phyloP scores from a whole-genome alignment of 2,329 filamentous ascomycete species.

The Trichoderma sp. region DNA sequence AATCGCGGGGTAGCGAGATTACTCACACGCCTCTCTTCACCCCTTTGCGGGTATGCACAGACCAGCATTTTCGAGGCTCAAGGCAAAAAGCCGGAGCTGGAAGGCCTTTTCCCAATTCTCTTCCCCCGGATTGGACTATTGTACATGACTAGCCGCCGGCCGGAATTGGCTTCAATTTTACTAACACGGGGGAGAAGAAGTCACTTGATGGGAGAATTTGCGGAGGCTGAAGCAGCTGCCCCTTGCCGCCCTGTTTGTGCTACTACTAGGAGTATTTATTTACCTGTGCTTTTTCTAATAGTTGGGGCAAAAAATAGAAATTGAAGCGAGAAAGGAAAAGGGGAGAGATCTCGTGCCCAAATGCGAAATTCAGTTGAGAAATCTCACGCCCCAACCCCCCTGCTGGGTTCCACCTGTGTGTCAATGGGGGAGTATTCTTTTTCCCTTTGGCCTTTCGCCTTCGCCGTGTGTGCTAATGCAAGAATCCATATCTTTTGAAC shows the following conservation, averaged over 20 bases:
- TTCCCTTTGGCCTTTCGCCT: background rate
- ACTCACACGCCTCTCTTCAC: background rate
- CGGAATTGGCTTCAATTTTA: background rate
- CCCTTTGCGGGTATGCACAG: slow-evolving; percentile 2
- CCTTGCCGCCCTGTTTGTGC: background rate
- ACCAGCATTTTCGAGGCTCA: background rate
- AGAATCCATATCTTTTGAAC: background rate
- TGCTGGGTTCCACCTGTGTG: background rate
- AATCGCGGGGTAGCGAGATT: slow-evolving; percentile 21
- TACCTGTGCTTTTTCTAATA: background rate
- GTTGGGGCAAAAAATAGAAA: background rate
- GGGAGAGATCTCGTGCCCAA: slow-evolving; percentile 10
- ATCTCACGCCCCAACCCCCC: background rate
- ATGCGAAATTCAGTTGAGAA: background rate
- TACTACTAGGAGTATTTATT: background rate
- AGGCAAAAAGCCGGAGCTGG: slow-evolving; percentile 9
- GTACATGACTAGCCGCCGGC: background rate
- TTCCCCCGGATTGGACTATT: slow-evolving; percentile 2
- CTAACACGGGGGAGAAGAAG: background rate
- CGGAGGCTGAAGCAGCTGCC: background rate
- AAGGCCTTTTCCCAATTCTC: background rate
- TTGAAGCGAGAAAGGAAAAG: background rate
- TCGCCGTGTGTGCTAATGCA: background rate
- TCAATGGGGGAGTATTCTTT: background rate
- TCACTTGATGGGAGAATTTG: background rate